phyloP scores from a whole-genome alignment of 768 basidiomycete species.

The Collybiopsis luxurians region DNA sequence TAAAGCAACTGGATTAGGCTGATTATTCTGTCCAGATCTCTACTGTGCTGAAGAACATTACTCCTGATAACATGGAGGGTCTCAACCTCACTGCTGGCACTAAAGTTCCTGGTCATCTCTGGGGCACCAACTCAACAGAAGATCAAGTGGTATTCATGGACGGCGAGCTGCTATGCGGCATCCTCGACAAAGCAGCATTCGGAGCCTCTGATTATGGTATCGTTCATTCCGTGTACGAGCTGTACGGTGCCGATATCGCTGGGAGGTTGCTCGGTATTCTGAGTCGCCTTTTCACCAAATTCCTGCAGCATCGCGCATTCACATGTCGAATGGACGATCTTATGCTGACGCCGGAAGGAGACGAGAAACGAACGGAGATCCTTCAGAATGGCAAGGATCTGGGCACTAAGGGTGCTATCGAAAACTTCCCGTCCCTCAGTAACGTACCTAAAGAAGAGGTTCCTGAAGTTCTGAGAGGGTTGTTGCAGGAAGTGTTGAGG shows the following conservation, averaged over 20 bases:
- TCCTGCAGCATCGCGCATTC: slow-evolving; percentile 94
- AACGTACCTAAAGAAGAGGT: slow-evolving; percentile 51
- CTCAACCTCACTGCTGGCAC: slow-evolving; percentile 84
- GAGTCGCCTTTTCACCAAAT: slow-evolving; percentile 94
- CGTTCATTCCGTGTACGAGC: slow-evolving; percentile 94
- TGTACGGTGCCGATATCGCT: slow-evolving; percentile 88
- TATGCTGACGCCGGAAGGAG: slow-evolving; percentile 80
- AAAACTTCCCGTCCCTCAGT: slow-evolving; percentile 80
- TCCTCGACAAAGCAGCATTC: slow-evolving; percentile 96
- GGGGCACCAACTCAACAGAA: slow-evolving; percentile 79
- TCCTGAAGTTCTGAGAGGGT: slow-evolving; percentile 50
- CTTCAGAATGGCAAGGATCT: slow-evolving; percentile 64
- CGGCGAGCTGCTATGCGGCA: slow-evolving; percentile 90
- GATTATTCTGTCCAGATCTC: slow-evolving; percentile 66
- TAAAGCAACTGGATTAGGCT: not conserved
- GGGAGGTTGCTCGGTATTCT: slow-evolving; percentile 91
- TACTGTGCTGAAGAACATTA: slow-evolving; percentile 90
- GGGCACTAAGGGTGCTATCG: slow-evolving; percentile 86
- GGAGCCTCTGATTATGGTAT: slow-evolving; percentile 95
- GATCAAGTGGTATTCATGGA: slow-evolving; percentile 88
- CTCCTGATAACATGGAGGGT: slow-evolving; percentile 73
- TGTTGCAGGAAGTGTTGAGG: slow-evolving; percentile 89
- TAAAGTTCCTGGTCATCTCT: slow-evolving; percentile 85
- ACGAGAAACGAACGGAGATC: slow-evolving; percentile 64
- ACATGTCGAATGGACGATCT: slow-evolving; percentile 99